Base-by-base conservation (phyloP, 495 filamentous ascomycete species). In the Astrocystis sublimbata region DNA sequence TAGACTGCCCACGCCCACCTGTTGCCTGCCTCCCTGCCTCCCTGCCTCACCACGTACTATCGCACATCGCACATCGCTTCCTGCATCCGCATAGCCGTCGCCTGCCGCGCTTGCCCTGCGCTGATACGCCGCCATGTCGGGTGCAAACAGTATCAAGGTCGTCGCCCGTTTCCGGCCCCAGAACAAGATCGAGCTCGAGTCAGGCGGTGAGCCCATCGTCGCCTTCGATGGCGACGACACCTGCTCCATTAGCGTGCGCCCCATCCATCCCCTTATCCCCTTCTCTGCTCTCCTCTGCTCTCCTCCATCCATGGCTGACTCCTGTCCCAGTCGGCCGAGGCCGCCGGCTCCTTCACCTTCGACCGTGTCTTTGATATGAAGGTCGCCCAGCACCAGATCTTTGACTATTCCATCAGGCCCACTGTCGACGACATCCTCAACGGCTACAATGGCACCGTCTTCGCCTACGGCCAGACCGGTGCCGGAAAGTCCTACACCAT, bases 401-500 rank as follows among this genome's bases (percentile, higher is more conserved):
- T 98, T 79, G 89, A 97, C 71, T 98, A 92, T 81, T 98, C 96
- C 23, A 98, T 98, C 74, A 89, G 89, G 54, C 82, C 90, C 7
- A 98, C 94, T 5, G 96, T 98, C 65, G 94, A 98, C 76, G 94
- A 98, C 73, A 96, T 98, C 65, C 83, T 98, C 52, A 96, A 97
- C 76, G 94, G 94, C 63, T 98, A 98, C 84, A 98, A 98, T 79
- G 94, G 94, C 72, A 98, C 96, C 33, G 94, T 98, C 53, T 98
- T 98, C 72, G 94, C 94, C 64, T 98, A 98, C 73, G 94, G 94
- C 73, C 94, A 98, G 81, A 98, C 94, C 1, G 94, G 94, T 74
- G 93, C 96, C 5, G 94, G 94, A 76, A 98, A 98, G 79, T 98
- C 94, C 15, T 98, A 93, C 74, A 97, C 93, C 0, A 98, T 98